These are phyloP conservation scores for Colletotrichum destructivum DNA, from an alignment of 2,329 filamentous ascomycete genomes.

Conservation along the genomic window DNA sequence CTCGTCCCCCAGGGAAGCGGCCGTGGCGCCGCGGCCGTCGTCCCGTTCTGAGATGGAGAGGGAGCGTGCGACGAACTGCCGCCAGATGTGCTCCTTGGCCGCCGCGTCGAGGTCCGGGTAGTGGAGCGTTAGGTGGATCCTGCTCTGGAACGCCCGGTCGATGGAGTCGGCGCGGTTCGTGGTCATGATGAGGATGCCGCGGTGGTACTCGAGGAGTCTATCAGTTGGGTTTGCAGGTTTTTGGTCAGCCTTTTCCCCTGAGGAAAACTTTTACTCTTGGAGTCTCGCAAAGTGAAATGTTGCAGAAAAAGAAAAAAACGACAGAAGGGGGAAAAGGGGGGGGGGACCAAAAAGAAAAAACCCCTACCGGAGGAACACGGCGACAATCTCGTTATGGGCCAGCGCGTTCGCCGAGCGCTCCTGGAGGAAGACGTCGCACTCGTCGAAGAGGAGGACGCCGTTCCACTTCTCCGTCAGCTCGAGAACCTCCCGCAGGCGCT, in stretches of 20 bases:
- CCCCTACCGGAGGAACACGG: constrained; percentile 50
- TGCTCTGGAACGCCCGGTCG: constrained; percentile 56
- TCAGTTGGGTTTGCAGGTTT: too few relatives aligned
- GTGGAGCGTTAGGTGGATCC: constrained; percentile 48
- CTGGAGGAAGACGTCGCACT: constrained; percentile 88
- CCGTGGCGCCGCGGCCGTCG: too few relatives aligned
- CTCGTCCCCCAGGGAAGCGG: too few relatives aligned
- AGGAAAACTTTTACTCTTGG: too few relatives aligned
- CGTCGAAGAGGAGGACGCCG: constrained; percentile 86
- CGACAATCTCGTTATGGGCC: constrained; percentile 1
- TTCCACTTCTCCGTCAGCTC: constrained; percentile 71
- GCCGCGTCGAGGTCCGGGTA: neutral
- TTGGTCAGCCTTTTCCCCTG: too few relatives aligned
- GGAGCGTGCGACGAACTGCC: too few relatives aligned
- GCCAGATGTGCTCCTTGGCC: too few relatives aligned
- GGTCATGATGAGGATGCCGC: constrained; percentile 56
- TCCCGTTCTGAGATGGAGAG: too few relatives aligned
- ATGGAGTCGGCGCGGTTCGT: constrained; percentile 58
- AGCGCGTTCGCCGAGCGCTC: constrained; percentile 69
- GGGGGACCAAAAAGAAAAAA: too few relatives aligned
- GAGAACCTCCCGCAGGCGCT: neutral
- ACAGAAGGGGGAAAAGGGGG: too few relatives aligned
- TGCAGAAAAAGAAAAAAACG: too few relatives aligned
- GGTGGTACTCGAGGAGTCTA: constrained; percentile 52
- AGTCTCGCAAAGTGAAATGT: too few relatives aligned